Evolutionary conservation across 2,329 filamentous ascomycete species (phyloP).

Genomic region (Aspergillus viridinutans): DNA sequence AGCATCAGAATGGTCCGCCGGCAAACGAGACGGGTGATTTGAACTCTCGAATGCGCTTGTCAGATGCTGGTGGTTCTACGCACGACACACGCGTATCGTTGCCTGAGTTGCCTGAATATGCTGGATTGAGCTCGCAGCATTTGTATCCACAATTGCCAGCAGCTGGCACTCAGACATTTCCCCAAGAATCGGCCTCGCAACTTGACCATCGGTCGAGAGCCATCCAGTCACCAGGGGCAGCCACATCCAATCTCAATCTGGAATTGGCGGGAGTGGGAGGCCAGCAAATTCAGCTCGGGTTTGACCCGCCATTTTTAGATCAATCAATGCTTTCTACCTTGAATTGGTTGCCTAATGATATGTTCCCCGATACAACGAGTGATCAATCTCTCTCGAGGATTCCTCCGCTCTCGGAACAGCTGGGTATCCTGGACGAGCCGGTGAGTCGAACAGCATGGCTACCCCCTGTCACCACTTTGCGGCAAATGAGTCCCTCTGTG

Average conservation of each 20-base stretch:
- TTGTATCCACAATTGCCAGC: constrained; percentile 11
- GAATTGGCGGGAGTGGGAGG: constrained; percentile 16
- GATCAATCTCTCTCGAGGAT: constrained; percentile 10
- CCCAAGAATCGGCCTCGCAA: constrained; percentile 2
- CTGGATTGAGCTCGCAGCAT: constrained; percentile 2
- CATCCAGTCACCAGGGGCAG: constrained; percentile 6
- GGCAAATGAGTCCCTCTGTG: constrained; percentile 11
- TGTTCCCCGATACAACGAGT: constrained; percentile 18
- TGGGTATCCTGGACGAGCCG: constrained; percentile 14
- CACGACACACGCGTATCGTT: constrained; percentile 9
- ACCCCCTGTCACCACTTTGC: constrained; percentile 21
- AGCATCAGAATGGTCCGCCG: not conserved
- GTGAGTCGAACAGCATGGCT: constrained; percentile 23
- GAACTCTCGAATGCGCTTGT: not conserved
- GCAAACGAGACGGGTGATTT: constrained; percentile 4
- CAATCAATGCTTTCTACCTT: constrained; percentile 27
- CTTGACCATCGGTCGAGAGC: constrained; percentile 8
- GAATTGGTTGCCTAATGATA: constrained; percentile 36
- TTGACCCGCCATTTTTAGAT: constrained; percentile 24
- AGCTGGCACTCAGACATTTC: constrained; percentile 6
- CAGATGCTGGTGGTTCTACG: constrained; percentile 4
- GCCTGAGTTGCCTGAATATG: constrained; percentile 10
- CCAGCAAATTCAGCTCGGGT: constrained; percentile 18
- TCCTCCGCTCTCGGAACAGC: constrained; percentile 16
- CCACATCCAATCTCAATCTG: constrained; percentile 11